These are phyloP conservation scores for Trichoderma sp. DNA, from an alignment of 2,329 filamentous ascomycete species.

Conservation along the genomic window DNA sequence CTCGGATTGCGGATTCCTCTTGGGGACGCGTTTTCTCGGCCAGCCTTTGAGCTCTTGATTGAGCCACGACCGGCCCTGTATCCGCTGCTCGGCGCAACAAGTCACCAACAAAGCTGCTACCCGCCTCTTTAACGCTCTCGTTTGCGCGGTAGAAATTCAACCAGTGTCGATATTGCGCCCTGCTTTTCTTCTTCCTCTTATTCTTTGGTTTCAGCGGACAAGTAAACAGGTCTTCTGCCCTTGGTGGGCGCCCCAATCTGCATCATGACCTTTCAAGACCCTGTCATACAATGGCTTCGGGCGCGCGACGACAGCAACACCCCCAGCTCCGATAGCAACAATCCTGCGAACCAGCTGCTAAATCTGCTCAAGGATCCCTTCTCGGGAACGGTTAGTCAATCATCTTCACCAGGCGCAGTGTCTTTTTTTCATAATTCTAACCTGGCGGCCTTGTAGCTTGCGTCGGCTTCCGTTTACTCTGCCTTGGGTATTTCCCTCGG, in stretches of 20 bases:
- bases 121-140: neutral
- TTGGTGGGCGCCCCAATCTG: neutral
- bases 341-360: slow-evolving; percentile 44
- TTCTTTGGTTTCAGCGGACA: neutral
- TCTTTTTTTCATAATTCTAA: neutral
- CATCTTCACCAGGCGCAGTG: neutral
- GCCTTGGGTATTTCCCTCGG: slow-evolving; percentile 78
- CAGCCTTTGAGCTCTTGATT: slow-evolving; percentile 7
- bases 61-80: neutral
- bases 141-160: neutral
- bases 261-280: slow-evolving; percentile 26
- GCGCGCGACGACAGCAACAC: slow-evolving; percentile 16
- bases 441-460: slow-evolving; percentile 27
- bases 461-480: slow-evolving; percentile 62
- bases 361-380: slow-evolving; percentile 53
- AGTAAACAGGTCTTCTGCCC: neutral
- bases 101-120: neutral
- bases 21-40: neutral
- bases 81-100: neutral
- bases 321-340: neutral
- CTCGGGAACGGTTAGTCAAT: slow-evolving; percentile 39
- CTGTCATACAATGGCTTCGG: slow-evolving; percentile 19
- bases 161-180: neutral
- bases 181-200: neutral
- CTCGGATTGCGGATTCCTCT: neutral